These are phyloP conservation scores for Dujonia santamariae DNA, from an alignment of 1,139 yeast species.

Conservation along the genomic window DNA sequence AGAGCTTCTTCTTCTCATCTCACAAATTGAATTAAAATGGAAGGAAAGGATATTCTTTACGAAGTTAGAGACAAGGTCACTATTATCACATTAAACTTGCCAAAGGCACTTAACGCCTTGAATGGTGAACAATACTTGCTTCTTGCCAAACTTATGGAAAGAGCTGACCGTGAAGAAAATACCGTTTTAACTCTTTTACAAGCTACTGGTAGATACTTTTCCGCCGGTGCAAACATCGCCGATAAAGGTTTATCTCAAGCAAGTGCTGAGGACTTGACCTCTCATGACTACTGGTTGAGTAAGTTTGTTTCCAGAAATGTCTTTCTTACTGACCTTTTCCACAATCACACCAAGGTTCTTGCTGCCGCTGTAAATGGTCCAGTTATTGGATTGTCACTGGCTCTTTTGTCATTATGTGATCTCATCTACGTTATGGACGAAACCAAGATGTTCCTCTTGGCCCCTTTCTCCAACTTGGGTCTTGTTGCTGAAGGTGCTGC, in stretches of 20 bases:
- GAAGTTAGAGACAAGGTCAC: slow-evolving; percentile 56
- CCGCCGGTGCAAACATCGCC: slow-evolving; percentile 80
- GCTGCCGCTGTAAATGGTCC: slow-evolving; percentile 86
- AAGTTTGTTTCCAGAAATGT: slow-evolving; percentile 69
- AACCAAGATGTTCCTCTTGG: slow-evolving; percentile 53
- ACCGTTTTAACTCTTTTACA: slow-evolving; percentile 68
- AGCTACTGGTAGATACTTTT: slow-evolving; percentile 72
- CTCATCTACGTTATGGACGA: slow-evolving; percentile 68
- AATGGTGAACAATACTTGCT: slow-evolving; percentile 62
- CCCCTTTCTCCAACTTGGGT: slow-evolving; percentile 83
- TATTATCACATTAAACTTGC: slow-evolving; percentile 66
- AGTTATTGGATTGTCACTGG: slow-evolving; percentile 76
- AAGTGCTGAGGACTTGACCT: slow-evolving; percentile 26
- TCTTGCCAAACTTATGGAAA: slow-evolving; percentile 57
- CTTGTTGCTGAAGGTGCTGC: slow-evolving; percentile 83
- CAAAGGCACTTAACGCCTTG: slow-evolving; percentile 65
- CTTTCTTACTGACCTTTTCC: slow-evolving; percentile 64
- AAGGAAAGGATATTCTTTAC: slow-evolving; percentile 38
- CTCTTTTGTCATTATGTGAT: slow-evolving; percentile 73
- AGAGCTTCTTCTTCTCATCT: too few relatives aligned
- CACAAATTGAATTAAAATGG: slow-evolving; percentile 12
- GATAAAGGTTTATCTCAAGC: slow-evolving; percentile 24
- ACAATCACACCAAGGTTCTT: slow-evolving; percentile 69
- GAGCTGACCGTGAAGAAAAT: slow-evolving; percentile 64
- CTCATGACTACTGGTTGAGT: slow-evolving; percentile 55